A percentile compares a stretch with the other conserved stretches of the same genome.
phyloP scores from a whole-genome alignment of 768 basidiomycete species.

The Suillus decipiens region DNA sequence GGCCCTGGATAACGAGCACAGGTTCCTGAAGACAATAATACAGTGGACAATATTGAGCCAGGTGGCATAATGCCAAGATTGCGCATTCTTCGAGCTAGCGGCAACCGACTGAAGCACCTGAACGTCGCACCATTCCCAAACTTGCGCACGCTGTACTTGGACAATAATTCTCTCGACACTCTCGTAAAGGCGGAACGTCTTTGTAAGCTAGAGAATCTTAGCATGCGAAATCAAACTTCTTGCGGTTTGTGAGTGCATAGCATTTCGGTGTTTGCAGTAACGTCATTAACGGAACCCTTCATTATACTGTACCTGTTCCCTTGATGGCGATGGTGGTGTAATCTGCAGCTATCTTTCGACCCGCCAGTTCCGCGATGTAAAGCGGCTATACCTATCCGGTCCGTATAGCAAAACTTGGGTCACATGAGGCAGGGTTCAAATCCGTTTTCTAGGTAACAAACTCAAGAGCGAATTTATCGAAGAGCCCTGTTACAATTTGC shows the following conservation, averaged over 20 bases:
- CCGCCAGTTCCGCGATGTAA: slow-evolving; percentile 86
- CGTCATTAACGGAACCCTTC: slow-evolving; percentile 40
- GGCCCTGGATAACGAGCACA: slow-evolving; percentile 17
- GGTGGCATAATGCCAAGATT: slow-evolving; percentile 63
- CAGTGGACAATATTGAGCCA: slow-evolving; percentile 53
- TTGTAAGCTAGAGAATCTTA: slow-evolving; percentile 83
- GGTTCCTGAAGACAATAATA: slow-evolving; percentile 66
- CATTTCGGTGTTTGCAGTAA: slow-evolving; percentile 18
- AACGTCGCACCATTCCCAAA: slow-evolving; percentile 64
- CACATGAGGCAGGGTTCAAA: slow-evolving; percentile 21
- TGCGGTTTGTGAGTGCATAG: slow-evolving; percentile 64
- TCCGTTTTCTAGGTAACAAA: slow-evolving; percentile 63
- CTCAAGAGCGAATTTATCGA: slow-evolving; percentile 60
- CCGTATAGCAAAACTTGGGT: slow-evolving; percentile 34
- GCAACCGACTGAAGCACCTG: slow-evolving; percentile 73
- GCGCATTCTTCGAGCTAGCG: slow-evolving; percentile 82
- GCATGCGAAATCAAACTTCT: slow-evolving; percentile 85
- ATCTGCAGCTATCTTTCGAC: slow-evolving; percentile 43
- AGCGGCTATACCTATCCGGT: slow-evolving; percentile 95
- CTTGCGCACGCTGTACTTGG: slow-evolving; percentile 89
- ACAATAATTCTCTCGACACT: slow-evolving; percentile 68
- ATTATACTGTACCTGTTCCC: slow-evolving; percentile 31
- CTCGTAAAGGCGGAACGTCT: slow-evolving; percentile 58
- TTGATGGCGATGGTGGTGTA: slow-evolving; percentile 31
- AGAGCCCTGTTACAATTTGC: slow-evolving; percentile 83